These are phyloP conservation scores for Geranomyces michiganensis DNA, from an alignment of 192 early-diverging fungal genomes.

Conservation along the genomic window DNA sequence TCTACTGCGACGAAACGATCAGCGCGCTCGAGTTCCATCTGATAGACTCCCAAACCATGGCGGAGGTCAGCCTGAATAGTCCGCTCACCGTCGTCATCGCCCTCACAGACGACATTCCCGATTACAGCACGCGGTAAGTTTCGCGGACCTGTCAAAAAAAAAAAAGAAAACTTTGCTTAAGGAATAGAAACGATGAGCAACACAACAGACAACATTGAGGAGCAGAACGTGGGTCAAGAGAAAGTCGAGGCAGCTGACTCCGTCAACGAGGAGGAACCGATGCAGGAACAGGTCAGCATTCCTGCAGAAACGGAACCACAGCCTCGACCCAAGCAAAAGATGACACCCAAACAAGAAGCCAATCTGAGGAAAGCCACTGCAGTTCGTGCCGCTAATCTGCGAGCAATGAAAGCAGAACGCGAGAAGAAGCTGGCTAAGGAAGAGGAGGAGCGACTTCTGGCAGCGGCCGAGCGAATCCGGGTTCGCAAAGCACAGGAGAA, in stretches of 20 bases:
- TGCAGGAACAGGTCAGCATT: background rate
- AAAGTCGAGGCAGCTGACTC: background rate
- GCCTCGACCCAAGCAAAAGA: background rate
- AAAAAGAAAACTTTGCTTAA: too few relatives aligned
- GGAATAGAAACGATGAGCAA: too few relatives aligned
- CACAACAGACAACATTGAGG: too few relatives aligned
- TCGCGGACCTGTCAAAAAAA: too few relatives aligned
- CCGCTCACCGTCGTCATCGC: conserved; percentile 22
- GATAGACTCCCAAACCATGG: conserved; percentile 9
- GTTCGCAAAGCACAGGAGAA: conserved; percentile 2
- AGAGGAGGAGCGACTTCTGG: background rate
- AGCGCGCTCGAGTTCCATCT: conserved; percentile 17
- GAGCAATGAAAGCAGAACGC: conserved; percentile 4
- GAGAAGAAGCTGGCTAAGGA: background rate
- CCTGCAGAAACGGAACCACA: background rate
- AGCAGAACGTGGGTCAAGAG: too few relatives aligned
- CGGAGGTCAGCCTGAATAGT: conserved; percentile 7
- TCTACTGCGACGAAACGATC: background rate
- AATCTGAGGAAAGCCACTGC: conserved; percentile 8
- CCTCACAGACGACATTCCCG: conserved; percentile 12
- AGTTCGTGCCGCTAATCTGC: conserved; percentile 8
- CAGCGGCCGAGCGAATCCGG: conserved; percentile 14
- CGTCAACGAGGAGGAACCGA: background rate
- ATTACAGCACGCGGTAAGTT: background rate
- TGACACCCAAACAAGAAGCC: conserved; percentile 1